Base-by-base conservation (phyloP, 2,329 filamentous ascomycete species). In the Sporothrix mexicana region DNA sequence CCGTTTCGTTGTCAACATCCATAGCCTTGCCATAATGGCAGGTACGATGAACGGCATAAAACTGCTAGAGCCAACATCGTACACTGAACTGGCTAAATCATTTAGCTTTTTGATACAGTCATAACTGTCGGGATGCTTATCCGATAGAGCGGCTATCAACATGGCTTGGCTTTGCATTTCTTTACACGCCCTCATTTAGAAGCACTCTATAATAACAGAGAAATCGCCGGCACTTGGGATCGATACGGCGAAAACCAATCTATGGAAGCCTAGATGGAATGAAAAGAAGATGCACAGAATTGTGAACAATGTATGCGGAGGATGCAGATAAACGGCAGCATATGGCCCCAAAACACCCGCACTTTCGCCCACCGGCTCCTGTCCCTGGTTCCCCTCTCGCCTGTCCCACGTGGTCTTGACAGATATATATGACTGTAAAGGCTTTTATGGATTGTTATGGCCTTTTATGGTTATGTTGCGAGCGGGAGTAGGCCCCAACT, bases 391-490 rank as follows among this genome's bases (percentile, higher is more conserved):
- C 12, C 15, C 30, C 45, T 15, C 64, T n/a, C 30, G 8, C 10
- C 30, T 30, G 23, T 69, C 23, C 66, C 66, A 69, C 66, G 66
- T 69, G 66, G 66, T n/a, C 43, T 30, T 41, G 17, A 30, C 30
- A 30, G 30, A 30, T 30, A 5, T 30, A 2, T 3, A 30, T 30
- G 30, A 3, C 20, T 49, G 2, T 15, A 8, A 49, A 17, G 10
- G 30, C 30, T 30, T 30, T 30, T 30, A 30, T 30, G 30, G 30
- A 30, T 30, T 30, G 2, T 30, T 3, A 30, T 30, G 30, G 30
- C 3, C 3, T 30, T 30, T 30, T 30, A 30, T 30, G 30, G 30
- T 30, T 30, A 30, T 30, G 30, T 30, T 5, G 30, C 30, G 13
- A 3, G 13, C 15, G 10, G 23, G 9, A 64, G 36, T 15, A 36